These are phyloP conservation scores for Parascedosporium putredinis DNA, from an alignment of 2,329 filamentous ascomycete genomes.

Conservation along the genomic window DNA sequence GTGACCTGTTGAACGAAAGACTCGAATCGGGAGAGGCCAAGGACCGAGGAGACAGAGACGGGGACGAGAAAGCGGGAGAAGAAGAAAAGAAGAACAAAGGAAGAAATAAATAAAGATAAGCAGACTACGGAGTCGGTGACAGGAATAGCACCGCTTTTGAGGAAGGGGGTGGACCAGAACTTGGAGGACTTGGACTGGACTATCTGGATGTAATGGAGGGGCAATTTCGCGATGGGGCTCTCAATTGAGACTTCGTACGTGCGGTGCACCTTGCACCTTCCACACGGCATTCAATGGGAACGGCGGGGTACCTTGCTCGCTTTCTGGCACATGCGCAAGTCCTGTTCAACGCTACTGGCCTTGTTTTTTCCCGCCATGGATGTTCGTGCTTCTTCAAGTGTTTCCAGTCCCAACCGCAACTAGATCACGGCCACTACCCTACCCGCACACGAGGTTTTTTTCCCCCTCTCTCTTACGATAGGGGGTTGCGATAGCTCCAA, in stretches of 20 bases:
- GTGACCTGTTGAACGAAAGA: not conserved
- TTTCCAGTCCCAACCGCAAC: not conserved
- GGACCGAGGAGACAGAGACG: too few species aligned
- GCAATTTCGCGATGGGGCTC: constrained; percentile 1
- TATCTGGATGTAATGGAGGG: not conserved
- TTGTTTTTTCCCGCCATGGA: too few species aligned
- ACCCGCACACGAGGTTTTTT: too few species aligned
- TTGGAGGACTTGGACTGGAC: not conserved
- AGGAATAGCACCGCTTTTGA: not conserved
- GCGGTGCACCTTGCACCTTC: too few species aligned
- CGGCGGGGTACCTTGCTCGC: not conserved
- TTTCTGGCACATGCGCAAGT: too few species aligned
- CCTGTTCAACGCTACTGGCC: too few species aligned
- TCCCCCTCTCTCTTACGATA: too few species aligned
- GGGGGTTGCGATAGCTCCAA: too few species aligned
- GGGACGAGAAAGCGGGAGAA: not conserved
- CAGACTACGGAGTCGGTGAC: not conserved
- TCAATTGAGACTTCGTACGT: too few species aligned
- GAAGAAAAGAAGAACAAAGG: not conserved
- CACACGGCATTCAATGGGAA: too few species aligned
- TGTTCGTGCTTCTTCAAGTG: too few species aligned
- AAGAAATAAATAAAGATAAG: not conserved
- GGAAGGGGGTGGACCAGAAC: not conserved
- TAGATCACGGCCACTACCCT: too few species aligned
- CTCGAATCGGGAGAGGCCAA: not conserved